These are phyloP conservation scores for Tephrocybe rancida DNA, from an alignment of 768 basidiomycete species.

Conservation along the genomic window DNA sequence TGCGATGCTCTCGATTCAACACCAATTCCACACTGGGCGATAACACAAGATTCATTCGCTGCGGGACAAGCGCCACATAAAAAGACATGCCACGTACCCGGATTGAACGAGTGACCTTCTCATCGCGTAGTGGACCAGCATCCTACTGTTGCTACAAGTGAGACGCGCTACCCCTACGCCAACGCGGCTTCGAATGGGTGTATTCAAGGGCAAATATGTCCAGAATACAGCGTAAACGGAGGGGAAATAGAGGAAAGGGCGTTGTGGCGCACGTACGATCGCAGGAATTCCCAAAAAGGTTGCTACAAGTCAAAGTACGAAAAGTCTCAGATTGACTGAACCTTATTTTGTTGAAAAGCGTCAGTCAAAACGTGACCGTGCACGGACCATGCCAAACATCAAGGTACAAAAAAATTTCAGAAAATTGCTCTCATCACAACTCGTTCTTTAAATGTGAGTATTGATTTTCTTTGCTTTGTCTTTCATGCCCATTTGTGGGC, in stretches of 20 bases:
- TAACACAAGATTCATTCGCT: no score
- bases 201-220: background rate
- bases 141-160: constrained; percentile 11
- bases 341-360: background rate
- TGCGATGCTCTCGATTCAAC: no score
- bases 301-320: no score
- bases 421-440: no score
- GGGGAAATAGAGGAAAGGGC: background rate
- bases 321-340: no score
- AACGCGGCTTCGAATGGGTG: constrained; percentile 12
- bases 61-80: no score
- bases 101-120: constrained; percentile 46
- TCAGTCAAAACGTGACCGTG: constrained; percentile 4
- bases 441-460: background rate
- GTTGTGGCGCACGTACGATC: no score
- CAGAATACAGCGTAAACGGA: background rate
- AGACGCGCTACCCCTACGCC: constrained; percentile 21
- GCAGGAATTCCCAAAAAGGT: no score
- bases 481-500: background rate
- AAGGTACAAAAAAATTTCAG: background rate
- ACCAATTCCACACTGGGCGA: no score
- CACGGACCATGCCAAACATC: background rate
- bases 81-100: constrained; percentile 42
- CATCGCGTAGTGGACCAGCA: constrained; percentile 2
- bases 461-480: background rate